Base-by-base conservation (phyloP, 2,329 filamentous ascomycete genomes). In the Beauveria scarabaeidicola region DNA sequence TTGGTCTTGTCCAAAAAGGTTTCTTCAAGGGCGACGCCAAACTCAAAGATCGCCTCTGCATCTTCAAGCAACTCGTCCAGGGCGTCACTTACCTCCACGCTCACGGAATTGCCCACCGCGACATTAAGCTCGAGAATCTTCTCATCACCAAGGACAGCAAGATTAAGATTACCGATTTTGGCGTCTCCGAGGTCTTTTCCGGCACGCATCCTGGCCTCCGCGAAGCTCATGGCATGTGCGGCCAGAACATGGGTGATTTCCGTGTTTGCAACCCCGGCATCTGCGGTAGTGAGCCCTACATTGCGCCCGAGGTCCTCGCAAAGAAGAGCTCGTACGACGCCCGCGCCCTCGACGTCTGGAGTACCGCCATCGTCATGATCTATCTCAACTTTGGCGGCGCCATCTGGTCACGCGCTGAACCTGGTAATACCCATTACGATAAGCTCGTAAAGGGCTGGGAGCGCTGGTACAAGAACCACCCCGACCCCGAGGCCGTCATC, bases 121-220 rank as follows among this genome's bases (percentile, higher is more conserved):
- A 96, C 66, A 89, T 96, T 75, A 96, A 96, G 74, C 81, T 92
- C 11, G 91, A 96, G 71, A 96, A 96, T 66, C 77, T 95, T 25
- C 80, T 96, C 36, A 81, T 96, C 61, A 88, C 86, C 51, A 85
- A 84, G 66, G 84, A 91, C 61, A 90, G 90, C 69, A 87, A 90
- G 70, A 79, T 96, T 59, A 96, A 96, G 75, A 92, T 96, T 61
- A 91, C 90, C 53, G 91, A 96, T 71, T 96, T 96, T 74, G 91
- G 91, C 57, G 89, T 93, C 15, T 91, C 90, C 0, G 90, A 94
- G 69, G 88, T 95, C 19, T 96, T 96, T 69, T 84, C 81, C 58
- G 91, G 90, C 43, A 86, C 86, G 54, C 90, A 95, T 71, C 91
- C 90, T 0, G 91, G 90, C 32, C 75, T 91, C 44, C 81, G 88